Conservation (phyloP, 768 basidiomycete species). For the Udeniomyces megalosporus region DNA sequence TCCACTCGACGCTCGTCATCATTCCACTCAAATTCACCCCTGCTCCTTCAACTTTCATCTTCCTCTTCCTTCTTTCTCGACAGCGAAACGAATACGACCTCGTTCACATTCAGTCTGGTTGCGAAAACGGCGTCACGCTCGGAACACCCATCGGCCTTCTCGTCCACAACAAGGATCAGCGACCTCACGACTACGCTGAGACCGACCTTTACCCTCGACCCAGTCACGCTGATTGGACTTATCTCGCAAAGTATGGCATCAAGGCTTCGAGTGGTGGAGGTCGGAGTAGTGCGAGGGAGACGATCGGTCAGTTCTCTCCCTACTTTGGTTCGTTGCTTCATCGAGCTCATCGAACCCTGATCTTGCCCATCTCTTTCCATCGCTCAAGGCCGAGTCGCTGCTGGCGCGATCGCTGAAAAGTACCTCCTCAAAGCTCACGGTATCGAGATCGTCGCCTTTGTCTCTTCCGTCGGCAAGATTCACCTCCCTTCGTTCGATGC, state of each 20-base stretch:
- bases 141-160: conserved; percentile 96
- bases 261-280: conserved; percentile 97
- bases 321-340: not conserved
- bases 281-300: conserved; percentile 85
- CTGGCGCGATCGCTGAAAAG: conserved; percentile 93
- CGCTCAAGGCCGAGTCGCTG: conserved; percentile 91
- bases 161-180: conserved; percentile 93
- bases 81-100: conserved; percentile 91
- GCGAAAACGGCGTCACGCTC: conserved; percentile 83
- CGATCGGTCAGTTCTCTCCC: conserved; percentile 67
- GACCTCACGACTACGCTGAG: conserved; percentile 96
- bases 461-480: conserved; percentile 87
- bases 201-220: conserved; percentile 95
- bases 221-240: conserved; percentile 94
- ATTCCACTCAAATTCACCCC: not conserved
- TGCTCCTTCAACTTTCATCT: not conserved
- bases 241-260: conserved; percentile 89
- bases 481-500: conserved; percentile 45
- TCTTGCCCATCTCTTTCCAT: not conserved
- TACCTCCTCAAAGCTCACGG: conserved; percentile 76
- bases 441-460: conserved; percentile 92
- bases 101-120: conserved; percentile 81
- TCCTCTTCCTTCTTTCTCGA: not conserved
- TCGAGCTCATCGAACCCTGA: not conserved
- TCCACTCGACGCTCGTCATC: no score